Base-by-base conservation (phyloP, 2,329 filamentous ascomycete species). In the Graphiopsis chlorocephala region DNA sequence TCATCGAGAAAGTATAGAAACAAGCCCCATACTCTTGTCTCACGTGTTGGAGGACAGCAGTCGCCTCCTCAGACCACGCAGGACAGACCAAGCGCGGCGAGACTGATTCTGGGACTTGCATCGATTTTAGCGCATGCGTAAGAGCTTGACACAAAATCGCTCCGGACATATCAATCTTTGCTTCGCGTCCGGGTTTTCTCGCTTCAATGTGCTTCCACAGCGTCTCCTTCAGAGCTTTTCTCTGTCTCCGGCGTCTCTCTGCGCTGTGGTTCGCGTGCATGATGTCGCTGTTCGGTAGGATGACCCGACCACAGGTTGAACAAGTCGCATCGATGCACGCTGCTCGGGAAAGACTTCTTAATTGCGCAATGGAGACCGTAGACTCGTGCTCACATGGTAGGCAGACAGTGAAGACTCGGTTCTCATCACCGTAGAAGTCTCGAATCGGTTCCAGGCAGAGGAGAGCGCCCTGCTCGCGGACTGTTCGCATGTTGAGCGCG, bases 321-420 rank as follows among this genome's bases (percentile, higher is more conserved):
- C 57, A 60, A 31, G 38, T 28, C 57, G 45, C 28, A 23, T 60
- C 38, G 38, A 60, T 60, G 38, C 57, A 60, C 28, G 35, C 23
- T 5, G 57, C 57, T 14, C 2, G 28, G 15, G 38, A 48, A 1
- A 47, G 26, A 2, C 17, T 23, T 23, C 33, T 60, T 1, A 60
- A 17, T 33, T 20, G 10, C 8, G 14, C n/a, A n/a, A 60, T 31
- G 10, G 26, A 60, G 10, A 47, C 11, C 11, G 11, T n/a, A 26
- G n/a, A 23, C 38, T 47, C 38, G n/a, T 60, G 42, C 38, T 60
- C 57, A 11, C 57, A 60, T 2, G 57, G 57, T 2, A 60, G n/a
- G 4, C 57, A 38, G 15, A 38, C 53, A 23, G n/a, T 56, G 23
- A 23, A 38, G 10, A 25, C n/a, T 29, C 38, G 26, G 15, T 45